phyloP scores from a whole-genome alignment of 2,329 filamentous ascomycete genomes.

The Tolypocladium capitatum region DNA sequence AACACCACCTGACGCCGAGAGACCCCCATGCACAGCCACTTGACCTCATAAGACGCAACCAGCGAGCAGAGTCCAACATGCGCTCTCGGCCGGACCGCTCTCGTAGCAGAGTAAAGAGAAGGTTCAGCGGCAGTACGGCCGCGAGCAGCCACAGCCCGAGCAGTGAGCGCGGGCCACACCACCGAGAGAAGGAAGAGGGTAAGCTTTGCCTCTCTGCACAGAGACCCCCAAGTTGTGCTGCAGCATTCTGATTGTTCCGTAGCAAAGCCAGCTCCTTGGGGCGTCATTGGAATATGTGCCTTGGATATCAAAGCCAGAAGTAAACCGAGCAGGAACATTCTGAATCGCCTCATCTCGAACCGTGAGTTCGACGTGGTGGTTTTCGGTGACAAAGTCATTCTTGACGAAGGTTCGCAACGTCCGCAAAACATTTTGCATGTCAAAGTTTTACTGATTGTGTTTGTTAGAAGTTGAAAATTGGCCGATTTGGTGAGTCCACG shows the following conservation, averaged over 20 bases:
- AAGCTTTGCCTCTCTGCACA: slow-evolving; percentile 7
- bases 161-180: slow-evolving; percentile 47
- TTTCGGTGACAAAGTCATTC: slow-evolving; percentile 96
- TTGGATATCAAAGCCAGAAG: slow-evolving; percentile 91
- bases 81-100: slow-evolving; percentile 42
- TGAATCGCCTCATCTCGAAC: slow-evolving; percentile 82
- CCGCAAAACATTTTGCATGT: not conserved
- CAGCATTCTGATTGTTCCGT: slow-evolving; percentile 14
- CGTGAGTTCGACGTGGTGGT: slow-evolving; percentile 93
- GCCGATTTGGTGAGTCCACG: slow-evolving; percentile 59
- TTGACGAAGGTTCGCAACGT: slow-evolving; percentile 58
- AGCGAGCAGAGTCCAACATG: slow-evolving; percentile 21
- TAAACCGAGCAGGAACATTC: slow-evolving; percentile 91
- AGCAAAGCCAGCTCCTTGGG: slow-evolving; percentile 46
- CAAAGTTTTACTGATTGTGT: not conserved
- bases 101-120: slow-evolving; percentile 56
- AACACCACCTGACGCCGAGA: slow-evolving; percentile 33
- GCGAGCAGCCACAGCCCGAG: slow-evolving; percentile 70
- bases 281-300: slow-evolving; percentile 83
- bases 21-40: slow-evolving; percentile 25
- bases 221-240: not conserved
- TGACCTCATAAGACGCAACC: slow-evolving; percentile 33
- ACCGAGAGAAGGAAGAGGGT: slow-evolving; percentile 45
- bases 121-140: slow-evolving; percentile 72
- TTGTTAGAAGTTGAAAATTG: slow-evolving; percentile 72